Evolutionary conservation across 2,329 filamentous ascomycete species (phyloP).

Genomic region (Thelonectria discophora): DNA sequence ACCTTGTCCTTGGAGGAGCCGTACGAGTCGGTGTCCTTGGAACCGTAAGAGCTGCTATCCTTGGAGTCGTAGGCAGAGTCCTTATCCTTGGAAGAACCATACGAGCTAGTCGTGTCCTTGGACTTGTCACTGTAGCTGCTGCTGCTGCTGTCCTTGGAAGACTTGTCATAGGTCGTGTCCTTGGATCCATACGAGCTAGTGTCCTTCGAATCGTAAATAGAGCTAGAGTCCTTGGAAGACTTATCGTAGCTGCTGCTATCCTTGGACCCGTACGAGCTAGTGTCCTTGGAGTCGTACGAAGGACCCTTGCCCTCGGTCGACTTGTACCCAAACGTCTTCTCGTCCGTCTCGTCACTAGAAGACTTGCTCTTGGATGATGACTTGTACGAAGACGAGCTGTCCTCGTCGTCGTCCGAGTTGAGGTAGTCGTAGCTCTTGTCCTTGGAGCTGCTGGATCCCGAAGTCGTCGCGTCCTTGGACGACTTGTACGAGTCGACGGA

Average conservation of each 20-base stretch:
- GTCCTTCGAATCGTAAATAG: not conserved
- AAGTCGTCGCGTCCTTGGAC: not conserved
- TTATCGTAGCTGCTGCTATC: not conserved
- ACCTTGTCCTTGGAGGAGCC: constrained; percentile 1
- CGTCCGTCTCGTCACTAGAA: not conserved
- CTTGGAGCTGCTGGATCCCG: not conserved
- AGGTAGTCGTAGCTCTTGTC: not conserved
- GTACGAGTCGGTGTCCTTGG: not conserved
- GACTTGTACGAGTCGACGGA: not conserved
- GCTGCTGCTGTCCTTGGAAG: not conserved
- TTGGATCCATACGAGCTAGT: not conserved
- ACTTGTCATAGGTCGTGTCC: constrained; percentile 9
- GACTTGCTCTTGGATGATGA: not conserved
- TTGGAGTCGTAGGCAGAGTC: not conserved
- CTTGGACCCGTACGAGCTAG: not conserved
- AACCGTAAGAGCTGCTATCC: not conserved
- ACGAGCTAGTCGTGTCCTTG: not conserved
- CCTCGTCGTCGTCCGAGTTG: not conserved
- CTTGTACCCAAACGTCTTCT: not conserved
- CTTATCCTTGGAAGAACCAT: not conserved
- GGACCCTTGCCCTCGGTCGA: not conserved
- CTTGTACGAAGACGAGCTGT: not conserved
- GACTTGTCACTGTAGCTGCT: constrained; percentile 5
- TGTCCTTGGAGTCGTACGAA: not conserved
- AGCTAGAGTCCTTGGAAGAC: not conserved